Percentiles rank a stretch among this genome's conserved stretches.
These are phyloP conservation scores for Corynespora cassiicola DNA, from an alignment of 2,329 filamentous ascomycete genomes.

Conservation along the genomic window DNA sequence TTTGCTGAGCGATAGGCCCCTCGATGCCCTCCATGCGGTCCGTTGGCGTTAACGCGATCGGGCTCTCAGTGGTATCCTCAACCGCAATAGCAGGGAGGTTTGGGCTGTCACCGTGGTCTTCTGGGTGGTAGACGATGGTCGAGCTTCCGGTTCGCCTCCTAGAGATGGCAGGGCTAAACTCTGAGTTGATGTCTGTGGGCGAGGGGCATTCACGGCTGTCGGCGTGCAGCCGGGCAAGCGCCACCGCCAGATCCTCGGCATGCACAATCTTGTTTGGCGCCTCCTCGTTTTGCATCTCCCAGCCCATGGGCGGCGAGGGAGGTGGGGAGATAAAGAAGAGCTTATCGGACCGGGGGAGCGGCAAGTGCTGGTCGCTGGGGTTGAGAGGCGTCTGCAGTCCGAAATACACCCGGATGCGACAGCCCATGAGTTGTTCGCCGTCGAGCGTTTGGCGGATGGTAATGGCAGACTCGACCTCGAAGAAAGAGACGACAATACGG, in stretches of 20 bases:
- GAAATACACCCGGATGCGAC: slow-evolving; percentile 51
- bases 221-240: slow-evolving; percentile 61
- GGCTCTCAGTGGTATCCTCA: slow-evolving; percentile 62
- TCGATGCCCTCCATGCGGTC: slow-evolving; percentile 48
- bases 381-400: slow-evolving; percentile 47
- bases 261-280: slow-evolving; percentile 71
- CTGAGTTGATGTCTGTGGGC: slow-evolving; percentile 30
- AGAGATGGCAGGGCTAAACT: slow-evolving; percentile 23
- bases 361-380: slow-evolving; percentile 46
- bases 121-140: slow-evolving; percentile 68
- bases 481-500: slow-evolving; percentile 82
- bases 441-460: slow-evolving; percentile 76
- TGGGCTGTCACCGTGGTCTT: slow-evolving; percentile 66
- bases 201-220: slow-evolving; percentile 30
- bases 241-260: slow-evolving; percentile 65
- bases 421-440: slow-evolving; percentile 74
- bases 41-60: slow-evolving; percentile 56
- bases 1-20: slow-evolving; percentile 40
- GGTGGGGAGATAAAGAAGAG: slow-evolving; percentile 72
- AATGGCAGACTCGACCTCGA: slow-evolving; percentile 71
- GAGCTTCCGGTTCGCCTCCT: slow-evolving; percentile 58
- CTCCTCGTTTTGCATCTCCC: slow-evolving; percentile 68
- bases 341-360: slow-evolving; percentile 63
- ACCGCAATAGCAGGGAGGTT: slow-evolving; percentile 68
- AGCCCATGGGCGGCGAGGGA: slow-evolving; percentile 68